Evolutionary conservation across 2,329 filamentous ascomycete species (phyloP), one percentile per base, ranked within the genome.

Genomic region (Talaromyces verruculosus): DNA sequence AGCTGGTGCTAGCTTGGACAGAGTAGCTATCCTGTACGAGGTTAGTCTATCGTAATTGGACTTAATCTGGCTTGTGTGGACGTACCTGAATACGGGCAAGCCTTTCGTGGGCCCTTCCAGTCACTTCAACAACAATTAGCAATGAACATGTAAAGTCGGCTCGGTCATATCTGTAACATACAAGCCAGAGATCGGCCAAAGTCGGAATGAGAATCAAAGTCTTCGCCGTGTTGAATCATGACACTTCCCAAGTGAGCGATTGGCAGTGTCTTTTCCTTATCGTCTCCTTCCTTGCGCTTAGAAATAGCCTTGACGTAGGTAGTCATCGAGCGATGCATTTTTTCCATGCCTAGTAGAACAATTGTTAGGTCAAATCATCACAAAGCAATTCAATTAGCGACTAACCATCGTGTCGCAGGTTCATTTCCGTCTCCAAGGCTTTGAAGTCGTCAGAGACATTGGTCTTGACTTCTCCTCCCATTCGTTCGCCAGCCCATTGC

Each of bases 401-500:
- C 64, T 41, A 84, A 97, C 93, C 94, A 71, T 97, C 91, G 70
- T 96, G 89, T 69, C 94, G 88, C 73, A 97, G 83, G 66, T 87
- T 85, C 93, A 98, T 98, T 81, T 98, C 94, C 64, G 87, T 84
- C 81, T 98, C 93, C 72, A 98, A 82, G 67, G 87, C 86, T 81
- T 91, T 96, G 85, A 98, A 98, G 74, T 97, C 91, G 62, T 98
- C 93, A 0, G 92, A 91, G 69, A 92, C 88, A 76, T 85, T 88
- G 10, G 94, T 97, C 82, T 93, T 95, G 80, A 89, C 86, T 80
- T 97, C 93, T 70, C 87, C 88, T 72, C 94, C 94, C 91, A 98
- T 97, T 81, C 93, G 92, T 82, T 98, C 94, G 71, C 92, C 92
- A 43, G 93, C 92, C 94, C 94, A 98, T 89, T 98, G 94, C 83